Base-by-base conservation (phyloP, 1,284 basidiomycete species). In the Trametes pubescens region DNA sequence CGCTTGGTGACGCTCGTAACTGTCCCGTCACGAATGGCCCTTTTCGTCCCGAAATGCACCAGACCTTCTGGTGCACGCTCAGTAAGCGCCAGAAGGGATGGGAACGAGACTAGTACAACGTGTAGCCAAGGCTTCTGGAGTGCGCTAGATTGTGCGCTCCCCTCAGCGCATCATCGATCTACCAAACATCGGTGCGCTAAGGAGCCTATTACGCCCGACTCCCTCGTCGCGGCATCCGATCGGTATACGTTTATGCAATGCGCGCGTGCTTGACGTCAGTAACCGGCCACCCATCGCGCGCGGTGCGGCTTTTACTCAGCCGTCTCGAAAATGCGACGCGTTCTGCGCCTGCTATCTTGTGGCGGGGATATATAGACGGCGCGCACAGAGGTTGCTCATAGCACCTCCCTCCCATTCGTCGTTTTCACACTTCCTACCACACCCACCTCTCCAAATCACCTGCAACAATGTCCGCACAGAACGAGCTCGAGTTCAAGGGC, bases 401-500 rank as follows among this genome's bases (percentile, higher is more conserved):
- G 18, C n/a, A 44, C 37, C 21, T 9, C 51, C 4, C 32, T 18
- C 47, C 4, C 46, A 22, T 38, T n/a, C 6, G 16, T 16, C 18
- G 14, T 32, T 43, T 14, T 32, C 44, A 34, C 40, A 22, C 59
- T 14, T 51, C 44, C n/a, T n/a, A n/a, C 35, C 22, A 24, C 44
- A 14, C 29, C 13, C 32, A 18, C 38, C 16, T 24, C 40, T 22
- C 14, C 26, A 55, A 1, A 24, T 32, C 47, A 26, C 53, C n/a
- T 40, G 13, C 26, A 6, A 56, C 44, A 53, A 65, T 65, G 65
- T 59, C 66, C 18, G 47, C 49, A 10, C 57, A 65, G 47, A 51
- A 66, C 32, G 26, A 68, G 46, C 64, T 61, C 37, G 53, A 68
- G 48, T 70, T 70, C 69, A 72, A 70, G 62, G 70, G 70, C 29